Base-by-base conservation (phyloP, 2,329 filamentous ascomycete genomes). In the Trichoderma koningii region DNA sequence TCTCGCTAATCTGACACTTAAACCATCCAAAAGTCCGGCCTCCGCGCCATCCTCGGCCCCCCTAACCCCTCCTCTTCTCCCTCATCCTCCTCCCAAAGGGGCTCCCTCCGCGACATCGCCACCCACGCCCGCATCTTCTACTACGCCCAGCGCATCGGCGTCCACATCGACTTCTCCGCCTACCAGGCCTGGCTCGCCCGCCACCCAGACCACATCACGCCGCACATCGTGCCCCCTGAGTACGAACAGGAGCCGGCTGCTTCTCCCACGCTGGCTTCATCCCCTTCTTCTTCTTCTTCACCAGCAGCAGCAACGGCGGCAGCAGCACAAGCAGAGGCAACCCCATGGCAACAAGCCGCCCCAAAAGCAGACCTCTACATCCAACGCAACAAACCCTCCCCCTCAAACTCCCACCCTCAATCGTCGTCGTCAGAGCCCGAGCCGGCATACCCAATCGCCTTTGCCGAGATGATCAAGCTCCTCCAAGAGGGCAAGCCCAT, bases 401-500 rank as follows among this genome's bases (percentile, higher is more conserved):
- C 34, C 10, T 1, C 10, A 9, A 14, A 12, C 10, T 66, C 69
- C 2, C 68, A 64, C 1, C 68, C 69, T 21, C 67, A 72, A 34
- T 59, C 69, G 34, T 38, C 9, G 66, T 65, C 15, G 63, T 69
- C 7, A 38, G 59, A 62, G 41, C 69, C 65, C 44, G 81, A 85
- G 52, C 89, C 92, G 44, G 85, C 86, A 1, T 96, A 96, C 71
- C 93, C 93, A 3, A 88, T 88, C 55, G 89, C 87, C 1, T 97
- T 97, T 76, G 89, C 91, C 7, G 88, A 94, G 69, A 92, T 97
- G 67, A 89, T 96, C 63, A 89, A 92, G 71, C 85, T 96, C 63
- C 91, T 97, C 62, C 91, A 91, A 26, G 88, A 87, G 30, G 92
- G 92, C 61, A 87, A 92, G 70, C 89, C 91, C 0, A 89, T 97